Percentiles rank a stretch among this genome's conserved stretches.
Evolutionary conservation across 148 eudicot species (phyloP).

Genomic region (Chenopodium berlandieri): DNA sequence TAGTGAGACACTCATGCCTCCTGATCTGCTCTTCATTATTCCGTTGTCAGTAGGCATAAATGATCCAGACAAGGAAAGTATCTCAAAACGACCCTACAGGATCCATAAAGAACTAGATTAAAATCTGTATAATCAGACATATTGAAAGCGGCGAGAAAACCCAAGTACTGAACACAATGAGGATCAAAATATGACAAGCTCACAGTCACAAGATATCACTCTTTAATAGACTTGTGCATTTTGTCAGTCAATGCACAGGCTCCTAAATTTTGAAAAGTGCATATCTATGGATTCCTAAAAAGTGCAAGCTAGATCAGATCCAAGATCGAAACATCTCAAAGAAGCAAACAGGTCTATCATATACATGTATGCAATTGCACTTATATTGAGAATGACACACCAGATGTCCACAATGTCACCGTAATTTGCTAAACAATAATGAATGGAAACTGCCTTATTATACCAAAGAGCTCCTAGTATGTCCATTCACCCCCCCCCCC

Average conservation of each 20-base stretch:
- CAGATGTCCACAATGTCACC: no score
- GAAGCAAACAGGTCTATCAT: no score
- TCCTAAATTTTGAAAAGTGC: not conserved
- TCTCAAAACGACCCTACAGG: conserved; percentile 87
- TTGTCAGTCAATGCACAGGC: not conserved
- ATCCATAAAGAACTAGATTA: conserved; percentile 9
- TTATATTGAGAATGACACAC: no score
- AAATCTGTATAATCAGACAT: not conserved
- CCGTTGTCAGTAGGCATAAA: conserved; percentile 71
- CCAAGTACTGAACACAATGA: not conserved
- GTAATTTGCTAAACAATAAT: no score
- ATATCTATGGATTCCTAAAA: no score
- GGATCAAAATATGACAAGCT: not conserved
- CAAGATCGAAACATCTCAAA: not conserved
- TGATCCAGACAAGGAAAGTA: conserved; percentile 77
- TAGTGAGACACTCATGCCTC: conserved; percentile 86
- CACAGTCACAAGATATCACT: not conserved
- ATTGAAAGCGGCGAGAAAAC: not conserved
- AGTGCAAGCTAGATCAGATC: not conserved
- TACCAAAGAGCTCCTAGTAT: no score
- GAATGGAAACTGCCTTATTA: no score
- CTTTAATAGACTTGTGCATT: not conserved
- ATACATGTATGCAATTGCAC: no score
- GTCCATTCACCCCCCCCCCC: no score
- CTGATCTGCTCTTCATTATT: conserved; percentile 70